Conservation (phyloP, 345 rosid species). For the Ceriops decandra region DNA sequence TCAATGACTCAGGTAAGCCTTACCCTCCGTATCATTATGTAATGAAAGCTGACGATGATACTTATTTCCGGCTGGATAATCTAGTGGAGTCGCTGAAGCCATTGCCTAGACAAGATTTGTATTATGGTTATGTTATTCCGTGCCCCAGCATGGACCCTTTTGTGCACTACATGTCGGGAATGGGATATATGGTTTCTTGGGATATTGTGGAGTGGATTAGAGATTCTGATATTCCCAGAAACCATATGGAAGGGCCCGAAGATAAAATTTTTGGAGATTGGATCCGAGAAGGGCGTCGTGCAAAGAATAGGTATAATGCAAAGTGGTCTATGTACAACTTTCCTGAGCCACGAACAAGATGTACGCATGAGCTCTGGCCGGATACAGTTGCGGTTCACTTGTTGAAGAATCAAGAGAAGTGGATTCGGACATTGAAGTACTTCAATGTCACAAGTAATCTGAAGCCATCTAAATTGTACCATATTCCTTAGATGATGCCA, state of each 20-base stretch:
- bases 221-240: constrained; percentile 67
- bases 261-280: constrained; percentile 66
- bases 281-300: constrained; percentile 63
- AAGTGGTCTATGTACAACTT: constrained; percentile 89
- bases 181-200: constrained; percentile 74
- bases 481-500: constrained; percentile 35
- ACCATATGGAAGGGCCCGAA: constrained; percentile 68
- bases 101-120: constrained; percentile 69
- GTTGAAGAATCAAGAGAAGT: constrained; percentile 73
- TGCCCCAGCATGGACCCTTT: constrained; percentile 90
- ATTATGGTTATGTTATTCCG: constrained; percentile 82
- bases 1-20: constrained; percentile 32
- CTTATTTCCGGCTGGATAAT: constrained; percentile 45
- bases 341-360: constrained; percentile 53
- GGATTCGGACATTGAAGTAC: constrained; percentile 63
- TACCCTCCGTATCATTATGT: constrained; percentile 79
- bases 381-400: constrained; percentile 70
- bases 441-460: constrained; percentile 64
- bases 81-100: constrained; percentile 57
- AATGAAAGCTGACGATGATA: constrained; percentile 77
- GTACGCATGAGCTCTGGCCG: constrained; percentile 83
- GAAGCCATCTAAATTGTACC: constrained; percentile 83
- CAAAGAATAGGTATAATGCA: constrained; percentile 60
- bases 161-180: constrained; percentile 83
- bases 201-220: constrained; percentile 84